Base-by-base conservation (phyloP, 768 basidiomycete genomes). In the Mycena capillaripes region DNA sequence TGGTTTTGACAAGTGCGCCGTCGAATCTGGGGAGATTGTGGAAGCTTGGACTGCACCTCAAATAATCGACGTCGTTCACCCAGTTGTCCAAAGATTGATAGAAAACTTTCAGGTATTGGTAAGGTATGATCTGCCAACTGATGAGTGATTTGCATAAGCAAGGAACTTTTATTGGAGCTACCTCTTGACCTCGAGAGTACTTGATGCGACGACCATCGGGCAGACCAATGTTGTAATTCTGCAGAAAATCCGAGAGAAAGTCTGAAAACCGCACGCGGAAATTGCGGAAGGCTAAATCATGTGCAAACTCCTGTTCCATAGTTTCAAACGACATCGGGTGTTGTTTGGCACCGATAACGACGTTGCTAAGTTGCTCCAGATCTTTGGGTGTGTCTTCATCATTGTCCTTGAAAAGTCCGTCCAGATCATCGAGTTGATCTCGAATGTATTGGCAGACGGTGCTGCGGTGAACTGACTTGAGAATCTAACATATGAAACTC, bases 1-100 rank as follows among this genome's bases (percentile, higher is more conserved):
- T 5, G 17, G 55, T 66, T 17, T 32, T 11, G 5, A 66, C 65
- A 1, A 66, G 38, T 1, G 55, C 65, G 4, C 42, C 53, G 46
- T 81, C 77, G 36, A 74, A 78, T 3, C 67, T 46, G 3, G 30
- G 55, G 5, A 10, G 11, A 0, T 21, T n/a, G 25, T 58, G 56
- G 59, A 80, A 80, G 0, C 3, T 40, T 0, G 80, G 77, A 60
- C 53, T 79, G 66, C 73, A 80, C 9, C 59, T n/a, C 0, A 81
- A 74, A 30, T 76, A 63, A 36, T 81, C 76, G 0, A 66, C 77
- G 1, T 29, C 14, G 30, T 62, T 29, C 16, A n/a, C 16, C 78
- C 78, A 80, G 61, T 78, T 61, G 9, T 75, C 70, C 9, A 30
- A 34, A 0, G 73, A 78, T 27, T 70, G 68, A 66, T 75, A 81